These are phyloP conservation scores for Volvox africanus DNA, from an alignment of 139 green algal genomes.

Conservation along the genomic window DNA sequence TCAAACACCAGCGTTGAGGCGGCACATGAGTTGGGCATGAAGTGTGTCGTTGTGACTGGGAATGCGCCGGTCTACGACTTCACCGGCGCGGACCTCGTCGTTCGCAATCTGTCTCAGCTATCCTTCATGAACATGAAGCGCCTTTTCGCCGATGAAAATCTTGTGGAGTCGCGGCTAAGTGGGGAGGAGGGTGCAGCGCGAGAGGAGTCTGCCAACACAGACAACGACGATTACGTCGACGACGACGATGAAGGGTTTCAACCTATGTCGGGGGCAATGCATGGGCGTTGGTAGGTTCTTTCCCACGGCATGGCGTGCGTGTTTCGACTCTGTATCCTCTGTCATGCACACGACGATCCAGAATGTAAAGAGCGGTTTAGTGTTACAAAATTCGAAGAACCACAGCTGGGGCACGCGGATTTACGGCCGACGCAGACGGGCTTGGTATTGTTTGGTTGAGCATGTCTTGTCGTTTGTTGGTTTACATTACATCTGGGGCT, in stretches of 20 bases:
- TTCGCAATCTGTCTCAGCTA: conserved; percentile 84
- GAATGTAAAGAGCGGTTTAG: neutral
- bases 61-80: conserved; percentile 91
- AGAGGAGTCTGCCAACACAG: neutral
- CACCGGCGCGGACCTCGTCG: conserved; percentile 89
- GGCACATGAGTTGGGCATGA: conserved; percentile 94
- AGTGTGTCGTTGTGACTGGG: conserved; percentile 86
- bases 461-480: conserved; percentile 10
- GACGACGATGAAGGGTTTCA: conserved; percentile 36
- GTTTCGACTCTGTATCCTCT: neutral
- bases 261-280: neutral
- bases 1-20: conserved; percentile 90
- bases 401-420: neutral
- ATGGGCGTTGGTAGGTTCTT: conserved; percentile 7
- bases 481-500: neutral
- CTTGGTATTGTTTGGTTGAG: conserved; percentile 11
- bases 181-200: neutral
- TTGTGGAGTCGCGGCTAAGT: conserved; percentile 40
- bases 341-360: neutral
- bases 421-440: neutral
- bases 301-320: neutral
- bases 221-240: conserved; percentile 15
- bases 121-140: conserved; percentile 95
- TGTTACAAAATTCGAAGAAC: neutral
- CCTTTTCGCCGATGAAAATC: conserved; percentile 88